These are phyloP conservation scores for Neofusicoccum laricinum DNA, from an alignment of 2,329 filamentous ascomycete species.

Conservation along the genomic window DNA sequence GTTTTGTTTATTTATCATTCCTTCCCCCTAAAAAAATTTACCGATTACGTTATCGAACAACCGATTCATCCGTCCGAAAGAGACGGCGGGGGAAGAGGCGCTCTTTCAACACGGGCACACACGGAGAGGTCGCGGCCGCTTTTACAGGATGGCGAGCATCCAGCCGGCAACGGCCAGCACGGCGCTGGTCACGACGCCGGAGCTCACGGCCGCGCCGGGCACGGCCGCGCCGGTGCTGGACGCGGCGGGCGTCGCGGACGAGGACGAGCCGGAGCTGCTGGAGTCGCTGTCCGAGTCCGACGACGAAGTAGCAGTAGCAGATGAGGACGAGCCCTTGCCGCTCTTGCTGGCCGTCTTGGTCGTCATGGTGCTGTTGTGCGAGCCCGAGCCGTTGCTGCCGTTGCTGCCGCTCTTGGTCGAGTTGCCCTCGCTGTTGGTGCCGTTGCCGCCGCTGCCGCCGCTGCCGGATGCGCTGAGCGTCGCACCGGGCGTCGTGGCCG, in stretches of 20 bases:
- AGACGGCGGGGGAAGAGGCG: too few species aligned
- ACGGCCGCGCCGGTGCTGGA: background rate
- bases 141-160: slow-evolving; percentile 14
- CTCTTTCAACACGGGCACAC: too few species aligned
- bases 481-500: background rate
- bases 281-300: background rate
- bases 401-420: background rate
- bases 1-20: too few species aligned
- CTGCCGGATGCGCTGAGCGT: background rate
- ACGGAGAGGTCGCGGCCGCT: too few species aligned
- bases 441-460: background rate
- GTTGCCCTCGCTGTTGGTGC: background rate
- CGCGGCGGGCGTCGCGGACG: background rate
- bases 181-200: background rate
- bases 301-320: background rate
- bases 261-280: too few species aligned
- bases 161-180: slow-evolving; percentile 10
- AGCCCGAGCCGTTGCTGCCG: background rate
- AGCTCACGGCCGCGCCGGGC: background rate
- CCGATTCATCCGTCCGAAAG: too few species aligned
- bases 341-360: background rate
- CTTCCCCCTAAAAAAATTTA: too few species aligned
- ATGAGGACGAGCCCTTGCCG: background rate
- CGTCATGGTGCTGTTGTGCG: background rate
- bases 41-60: too few species aligned